Conservation (phyloP, 2,329 filamentous ascomycete genomes). For the Hymenoscyphus scutula region DNA sequence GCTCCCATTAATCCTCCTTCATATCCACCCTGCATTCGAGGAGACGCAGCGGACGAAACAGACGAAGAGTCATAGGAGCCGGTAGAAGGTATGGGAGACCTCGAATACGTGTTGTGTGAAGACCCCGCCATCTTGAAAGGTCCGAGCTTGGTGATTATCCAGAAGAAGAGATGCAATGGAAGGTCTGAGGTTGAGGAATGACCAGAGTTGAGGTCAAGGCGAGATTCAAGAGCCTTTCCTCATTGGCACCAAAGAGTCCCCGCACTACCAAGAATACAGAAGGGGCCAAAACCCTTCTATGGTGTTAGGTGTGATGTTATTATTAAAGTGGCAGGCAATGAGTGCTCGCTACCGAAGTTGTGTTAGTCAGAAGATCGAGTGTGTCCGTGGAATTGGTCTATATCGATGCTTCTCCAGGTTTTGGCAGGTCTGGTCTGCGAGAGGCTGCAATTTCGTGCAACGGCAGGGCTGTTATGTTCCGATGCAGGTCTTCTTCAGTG, state of each 20-base stretch:
- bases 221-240: constrained; percentile 24
- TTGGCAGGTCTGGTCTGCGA: constrained; percentile 29
- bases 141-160: constrained; percentile 23
- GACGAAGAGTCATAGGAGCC: constrained; percentile 64
- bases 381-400: background rate
- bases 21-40: constrained; percentile 53
- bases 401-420: constrained; percentile 22
- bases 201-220: constrained; percentile 18
- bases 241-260: constrained; percentile 24
- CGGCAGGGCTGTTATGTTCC: constrained; percentile 33
- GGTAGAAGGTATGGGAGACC: constrained; percentile 60
- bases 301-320: constrained; percentile 4
- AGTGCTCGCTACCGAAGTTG: background rate
- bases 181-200: constrained; percentile 21
- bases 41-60: constrained; percentile 60
- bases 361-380: constrained; percentile 24
- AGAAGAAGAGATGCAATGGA: constrained; percentile 18
- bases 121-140: constrained; percentile 50
- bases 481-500: constrained; percentile 32
- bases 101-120: constrained; percentile 57
- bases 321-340: constrained; percentile 3
- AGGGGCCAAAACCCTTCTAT: constrained; percentile 11
- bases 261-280: constrained; percentile 12
- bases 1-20: constrained; percentile 52
- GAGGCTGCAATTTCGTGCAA: constrained; percentile 29